These are phyloP conservation scores for Picea abies DNA, from an alignment of 83 land plant genomes.

Conservation along the genomic window DNA sequence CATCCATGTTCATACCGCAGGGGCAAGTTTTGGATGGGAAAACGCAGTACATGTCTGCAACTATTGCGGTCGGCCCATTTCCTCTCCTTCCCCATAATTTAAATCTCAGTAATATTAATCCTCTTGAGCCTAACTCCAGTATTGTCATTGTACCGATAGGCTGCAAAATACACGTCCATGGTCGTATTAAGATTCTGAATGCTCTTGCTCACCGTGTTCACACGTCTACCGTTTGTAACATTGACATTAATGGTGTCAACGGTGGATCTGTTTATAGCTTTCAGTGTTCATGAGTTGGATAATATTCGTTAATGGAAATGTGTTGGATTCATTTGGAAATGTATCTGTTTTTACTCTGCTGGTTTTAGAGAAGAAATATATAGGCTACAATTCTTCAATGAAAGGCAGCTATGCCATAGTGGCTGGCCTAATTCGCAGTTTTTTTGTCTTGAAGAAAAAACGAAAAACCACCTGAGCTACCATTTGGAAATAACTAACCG, in stretches of 20 bases:
- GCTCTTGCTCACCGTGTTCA: conserved; percentile 55
- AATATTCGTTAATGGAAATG: too few species aligned
- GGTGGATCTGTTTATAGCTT: conserved; percentile 64
- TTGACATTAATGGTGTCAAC: conserved; percentile 24
- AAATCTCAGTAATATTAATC: background rate
- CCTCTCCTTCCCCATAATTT: conserved; percentile 4
- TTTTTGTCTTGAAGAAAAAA: too few species aligned
- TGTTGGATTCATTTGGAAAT: too few species aligned
- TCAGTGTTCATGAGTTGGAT: conserved; percentile 26
- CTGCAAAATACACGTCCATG: conserved; percentile 42
- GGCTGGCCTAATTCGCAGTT: too few species aligned
- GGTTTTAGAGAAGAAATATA: too few species aligned
- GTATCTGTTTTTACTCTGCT: too few species aligned
- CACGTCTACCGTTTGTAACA: conserved; percentile 21
- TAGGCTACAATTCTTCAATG: too few species aligned
- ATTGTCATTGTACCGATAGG: conserved; percentile 35
- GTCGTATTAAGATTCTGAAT: conserved; percentile 47
- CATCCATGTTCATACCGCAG: conserved; percentile 63
- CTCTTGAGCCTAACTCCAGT: conserved; percentile 19
- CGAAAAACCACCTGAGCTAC: too few species aligned
- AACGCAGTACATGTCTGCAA: conserved; percentile 59
- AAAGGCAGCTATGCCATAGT: too few species aligned
- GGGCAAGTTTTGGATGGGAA: conserved; percentile 44
- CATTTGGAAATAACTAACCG: too few species aligned
- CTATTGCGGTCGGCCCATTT: conserved; percentile 34